Percentiles rank a stretch among this genome's conserved stretches.
Conservation (phyloP, 75 land plant genomes). For the Larix kaempferi region DNA sequence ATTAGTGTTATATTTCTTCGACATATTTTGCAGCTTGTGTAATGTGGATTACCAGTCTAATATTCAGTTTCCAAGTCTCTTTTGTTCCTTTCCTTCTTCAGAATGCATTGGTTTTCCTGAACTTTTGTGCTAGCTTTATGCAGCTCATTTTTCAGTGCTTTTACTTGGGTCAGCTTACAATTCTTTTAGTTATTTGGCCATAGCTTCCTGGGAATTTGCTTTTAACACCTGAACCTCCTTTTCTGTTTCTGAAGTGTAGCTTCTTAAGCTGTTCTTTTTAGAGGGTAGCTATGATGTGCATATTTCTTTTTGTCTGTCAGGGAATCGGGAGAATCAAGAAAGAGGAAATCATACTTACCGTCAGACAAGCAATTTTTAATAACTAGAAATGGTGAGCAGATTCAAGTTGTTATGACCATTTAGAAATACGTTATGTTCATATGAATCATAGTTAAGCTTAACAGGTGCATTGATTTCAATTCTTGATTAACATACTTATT, state of each 20-base stretch:
- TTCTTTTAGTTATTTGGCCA: background rate
- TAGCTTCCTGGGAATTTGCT: background rate
- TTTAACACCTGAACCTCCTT: too few species aligned
- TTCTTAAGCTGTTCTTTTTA: background rate
- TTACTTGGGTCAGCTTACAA: too few species aligned
- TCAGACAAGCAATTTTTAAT: slow-evolving; percentile 86
- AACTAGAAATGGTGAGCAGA: slow-evolving; percentile 83
- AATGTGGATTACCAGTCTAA: too few species aligned
- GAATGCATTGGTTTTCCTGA: too few species aligned
- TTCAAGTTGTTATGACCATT: background rate
- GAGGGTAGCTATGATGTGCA: background rate
- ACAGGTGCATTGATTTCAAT: background rate
- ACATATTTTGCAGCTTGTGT: too few species aligned
- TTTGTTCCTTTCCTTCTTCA: too few species aligned
- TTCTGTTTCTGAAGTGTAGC: background rate
- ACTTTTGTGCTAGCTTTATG: too few species aligned
- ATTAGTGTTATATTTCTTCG: too few species aligned
- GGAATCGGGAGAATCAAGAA: slow-evolving; percentile 93
- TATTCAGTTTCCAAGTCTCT: too few species aligned
- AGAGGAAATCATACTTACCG: slow-evolving; percentile 80
- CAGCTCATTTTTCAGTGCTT: too few species aligned
- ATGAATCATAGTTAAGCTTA: background rate
- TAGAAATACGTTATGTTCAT: background rate
- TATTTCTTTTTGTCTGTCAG: slow-evolving; percentile 27
- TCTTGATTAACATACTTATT: slow-evolving; percentile 3